phyloP scores from a whole-genome alignment of 2,329 filamentous ascomycete species.

The Hymenoscyphus scutula region DNA sequence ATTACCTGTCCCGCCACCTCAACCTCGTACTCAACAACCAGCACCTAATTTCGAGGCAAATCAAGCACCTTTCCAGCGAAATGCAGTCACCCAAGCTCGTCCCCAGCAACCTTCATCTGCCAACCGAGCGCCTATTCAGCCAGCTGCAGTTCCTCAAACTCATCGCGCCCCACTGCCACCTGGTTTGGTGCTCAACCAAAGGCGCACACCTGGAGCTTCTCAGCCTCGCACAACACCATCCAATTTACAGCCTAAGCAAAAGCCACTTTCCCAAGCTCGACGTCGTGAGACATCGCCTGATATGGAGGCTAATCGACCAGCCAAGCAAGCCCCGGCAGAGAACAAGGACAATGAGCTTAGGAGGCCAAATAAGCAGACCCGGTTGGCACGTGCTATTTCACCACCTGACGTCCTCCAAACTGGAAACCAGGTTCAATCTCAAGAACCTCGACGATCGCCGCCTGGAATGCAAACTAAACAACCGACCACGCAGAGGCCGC shows the following conservation, averaged over 20 bases:
- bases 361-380: no score
- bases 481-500: not conserved
- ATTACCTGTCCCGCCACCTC: not conserved
- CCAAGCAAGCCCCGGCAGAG: no score
- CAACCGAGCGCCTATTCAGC: not conserved
- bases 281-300: no score
- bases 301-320: no score
- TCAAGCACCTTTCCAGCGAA: not conserved
- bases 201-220: no score
- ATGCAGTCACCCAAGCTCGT: not conserved
- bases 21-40: not conserved
- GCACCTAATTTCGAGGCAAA: not conserved
- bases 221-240: no score
- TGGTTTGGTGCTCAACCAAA: no score
- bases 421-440: not conserved
- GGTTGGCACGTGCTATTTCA: no score
- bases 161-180: not conserved
- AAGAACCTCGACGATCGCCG: not conserved
- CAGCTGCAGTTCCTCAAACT: not conserved
- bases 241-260: no score
- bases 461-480: not conserved
- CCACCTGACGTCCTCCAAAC: no score
- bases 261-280: no score
- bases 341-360: no score
- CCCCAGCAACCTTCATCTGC: not conserved